A percentile compares a stretch with the other conserved stretches of the same genome.
phyloP scores from a whole-genome alignment of 768 basidiomycete species.

The Hygrophoropsis aurantiaca region DNA sequence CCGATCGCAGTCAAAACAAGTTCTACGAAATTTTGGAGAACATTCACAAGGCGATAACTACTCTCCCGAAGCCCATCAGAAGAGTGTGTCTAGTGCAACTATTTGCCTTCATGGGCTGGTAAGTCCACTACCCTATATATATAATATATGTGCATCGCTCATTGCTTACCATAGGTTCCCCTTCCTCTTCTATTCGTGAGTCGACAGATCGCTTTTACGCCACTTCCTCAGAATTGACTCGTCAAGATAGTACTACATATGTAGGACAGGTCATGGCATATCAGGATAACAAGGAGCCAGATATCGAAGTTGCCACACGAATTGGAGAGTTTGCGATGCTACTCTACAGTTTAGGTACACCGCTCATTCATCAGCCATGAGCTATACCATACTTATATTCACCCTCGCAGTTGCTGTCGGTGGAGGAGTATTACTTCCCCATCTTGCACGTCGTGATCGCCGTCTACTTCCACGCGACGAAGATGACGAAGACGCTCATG shows the following conservation, averaged over 20 bases:
- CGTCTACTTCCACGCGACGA: slow-evolving; percentile 71
- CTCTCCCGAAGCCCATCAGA: slow-evolving; percentile 80
- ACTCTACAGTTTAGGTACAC: slow-evolving; percentile 80
- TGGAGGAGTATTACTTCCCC: slow-evolving; percentile 80
- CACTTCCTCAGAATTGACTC: slow-evolving; percentile 1
- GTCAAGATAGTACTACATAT: slow-evolving; percentile 73
- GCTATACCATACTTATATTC: background rate
- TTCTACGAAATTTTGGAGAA: slow-evolving; percentile 75
- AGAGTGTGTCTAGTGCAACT: slow-evolving; percentile 92
- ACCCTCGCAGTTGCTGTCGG: slow-evolving; percentile 69
- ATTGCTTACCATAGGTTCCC: slow-evolving; percentile 66
- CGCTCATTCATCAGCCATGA: background rate
- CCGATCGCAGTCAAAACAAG: slow-evolving; percentile 40
- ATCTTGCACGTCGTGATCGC: slow-evolving; percentile 78
- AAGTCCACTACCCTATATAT: slow-evolving; percentile 19
- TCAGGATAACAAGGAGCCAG: slow-evolving; percentile 70
- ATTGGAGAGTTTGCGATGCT: slow-evolving; percentile 88
- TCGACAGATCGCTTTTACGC: slow-evolving; percentile 4
- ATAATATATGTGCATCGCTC: slow-evolving; percentile 4
- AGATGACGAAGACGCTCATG: slow-evolving; percentile 71
- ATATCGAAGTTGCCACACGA: slow-evolving; percentile 80
- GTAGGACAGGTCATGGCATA: slow-evolving; percentile 92
- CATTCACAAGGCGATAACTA: slow-evolving; percentile 69
- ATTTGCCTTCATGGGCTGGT: slow-evolving; percentile 98
- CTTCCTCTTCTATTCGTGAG: slow-evolving; percentile 88